Evolutionary conservation across 345 rosid species (phyloP).

Genomic region (Lumnitzera littorea): DNA sequence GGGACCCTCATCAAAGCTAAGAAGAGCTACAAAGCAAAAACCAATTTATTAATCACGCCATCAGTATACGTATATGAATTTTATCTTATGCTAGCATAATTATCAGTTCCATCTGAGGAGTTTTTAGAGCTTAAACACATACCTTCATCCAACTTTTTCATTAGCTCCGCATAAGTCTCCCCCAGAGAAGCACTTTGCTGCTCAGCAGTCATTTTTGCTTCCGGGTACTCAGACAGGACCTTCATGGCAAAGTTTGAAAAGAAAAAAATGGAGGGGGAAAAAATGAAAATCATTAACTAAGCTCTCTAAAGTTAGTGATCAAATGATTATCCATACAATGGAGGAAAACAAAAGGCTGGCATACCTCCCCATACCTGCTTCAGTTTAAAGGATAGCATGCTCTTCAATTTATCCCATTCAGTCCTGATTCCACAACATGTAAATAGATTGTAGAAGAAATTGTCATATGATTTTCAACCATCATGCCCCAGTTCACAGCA

Average conservation of each 20-base stretch:
- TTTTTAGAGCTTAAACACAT: not conserved
- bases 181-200: slow-evolving; percentile 61
- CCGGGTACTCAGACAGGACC: slow-evolving; percentile 86
- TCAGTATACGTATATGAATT: too few species aligned
- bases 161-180: slow-evolving; percentile 53
- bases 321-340: not conserved
- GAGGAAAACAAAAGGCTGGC: slow-evolving; percentile 15
- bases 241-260: slow-evolving; percentile 17
- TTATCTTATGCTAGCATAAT: too few species aligned
- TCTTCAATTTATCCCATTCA: slow-evolving; percentile 81
- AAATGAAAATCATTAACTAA: not conserved
- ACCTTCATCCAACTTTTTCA: slow-evolving; percentile 75
- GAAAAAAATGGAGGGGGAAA: not conserved
- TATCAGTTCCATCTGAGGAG: too few species aligned
- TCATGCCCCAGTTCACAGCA: not conserved
- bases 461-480: not conserved
- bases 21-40: slow-evolving; percentile 46
- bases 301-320: not conserved
- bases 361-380: slow-evolving; percentile 97
- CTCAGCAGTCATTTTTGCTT: slow-evolving; percentile 53
- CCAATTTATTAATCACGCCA: not conserved
- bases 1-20: slow-evolving; percentile 72
- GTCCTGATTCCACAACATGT: slow-evolving; percentile 35
- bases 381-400: slow-evolving; percentile 65
- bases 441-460: not conserved